Evolutionary conservation across 2,329 filamentous ascomycete species (phyloP), one percentile per base, ranked within the genome.

Genomic region (Ophiobolus disseminans): DNA sequence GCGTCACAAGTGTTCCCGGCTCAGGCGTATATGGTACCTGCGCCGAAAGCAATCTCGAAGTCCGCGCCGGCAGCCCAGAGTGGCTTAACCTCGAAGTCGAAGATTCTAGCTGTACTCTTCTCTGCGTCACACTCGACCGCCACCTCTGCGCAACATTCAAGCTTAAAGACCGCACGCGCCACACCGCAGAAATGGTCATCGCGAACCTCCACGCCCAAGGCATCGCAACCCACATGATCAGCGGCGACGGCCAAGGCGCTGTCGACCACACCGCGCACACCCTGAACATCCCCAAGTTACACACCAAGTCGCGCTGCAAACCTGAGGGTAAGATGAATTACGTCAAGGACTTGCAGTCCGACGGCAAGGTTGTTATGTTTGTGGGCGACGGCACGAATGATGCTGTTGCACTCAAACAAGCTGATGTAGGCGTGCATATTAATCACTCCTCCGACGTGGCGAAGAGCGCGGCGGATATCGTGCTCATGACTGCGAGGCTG

Each of bases 371-470:
- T 1, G 81, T 90, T 14, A 70, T 91, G 5, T 92, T 93, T 69
- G 81, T 83, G 40, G 89, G 89, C 25, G 89, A 93, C 59, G 90
- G 90, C 1, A 91, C 87, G 11, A 93, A 93, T 67, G 89, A 93
- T 62, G 87, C 89, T 0, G 78, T 84, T 2, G 89, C 89, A 0
- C 78, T 93, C 2, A 84, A 87, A 0, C 82, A 86, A 63, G 87
- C 90, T 1, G 82, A 81, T 5, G 80, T 93, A 21, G 90, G 90
- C 21, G 77, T 91, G 0, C 86, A 90, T 56, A 82, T 93, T 66
- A 82, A 81, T 49, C 78, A 76, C 46, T 77, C 54, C 26, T 61
- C 55, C 6, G 88, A 91, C 47, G 78, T 91, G 1, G 86, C 89
- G 0, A 76, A 82, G 44, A 79, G 77, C 2, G 86, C 87, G 0